Conservation (phyloP, 345 rosid genomes). For the Ailanthus altissimus region DNA sequence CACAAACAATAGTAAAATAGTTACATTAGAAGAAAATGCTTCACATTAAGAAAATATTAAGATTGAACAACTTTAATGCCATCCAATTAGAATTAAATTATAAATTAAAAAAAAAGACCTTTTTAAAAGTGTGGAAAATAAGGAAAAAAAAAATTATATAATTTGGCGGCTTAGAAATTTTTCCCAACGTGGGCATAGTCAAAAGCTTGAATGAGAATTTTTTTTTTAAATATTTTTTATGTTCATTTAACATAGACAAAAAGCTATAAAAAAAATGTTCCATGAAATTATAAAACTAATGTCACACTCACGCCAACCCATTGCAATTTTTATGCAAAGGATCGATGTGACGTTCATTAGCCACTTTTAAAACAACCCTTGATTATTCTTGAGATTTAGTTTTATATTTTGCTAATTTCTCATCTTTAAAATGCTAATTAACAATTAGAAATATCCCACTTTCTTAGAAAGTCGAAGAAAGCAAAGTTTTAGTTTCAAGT, state of each 20-base stretch:
- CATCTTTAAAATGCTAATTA: neutral
- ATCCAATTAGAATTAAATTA: no score
- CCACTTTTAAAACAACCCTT: no score
- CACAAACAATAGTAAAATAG: neutral
- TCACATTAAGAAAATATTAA: neutral
- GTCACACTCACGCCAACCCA: neutral
- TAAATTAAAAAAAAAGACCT: neutral
- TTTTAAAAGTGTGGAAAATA: neutral
- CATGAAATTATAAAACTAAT: neutral
- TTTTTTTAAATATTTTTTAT: no score
- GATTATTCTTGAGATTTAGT: no score
- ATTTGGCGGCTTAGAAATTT: neutral
- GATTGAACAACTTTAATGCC: no score
- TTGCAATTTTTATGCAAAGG: neutral
- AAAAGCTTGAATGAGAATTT: neutral
- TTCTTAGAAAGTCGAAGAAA: neutral
- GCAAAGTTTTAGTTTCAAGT: neutral
- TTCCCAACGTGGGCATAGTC: neutral
- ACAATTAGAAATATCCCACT: neutral
- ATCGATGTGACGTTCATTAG: neutral
- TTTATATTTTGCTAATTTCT: neutral
- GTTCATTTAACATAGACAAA: conserved; percentile 15
- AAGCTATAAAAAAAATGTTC: neutral
- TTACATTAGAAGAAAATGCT: neutral
- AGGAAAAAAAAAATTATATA: neutral